A percentile compares a stretch with the other conserved stretches of the same genome.
These are phyloP conservation scores for Oryza officinalis DNA, from an alignment of 176 grass and related monocot genomes.

Conservation along the genomic window DNA sequence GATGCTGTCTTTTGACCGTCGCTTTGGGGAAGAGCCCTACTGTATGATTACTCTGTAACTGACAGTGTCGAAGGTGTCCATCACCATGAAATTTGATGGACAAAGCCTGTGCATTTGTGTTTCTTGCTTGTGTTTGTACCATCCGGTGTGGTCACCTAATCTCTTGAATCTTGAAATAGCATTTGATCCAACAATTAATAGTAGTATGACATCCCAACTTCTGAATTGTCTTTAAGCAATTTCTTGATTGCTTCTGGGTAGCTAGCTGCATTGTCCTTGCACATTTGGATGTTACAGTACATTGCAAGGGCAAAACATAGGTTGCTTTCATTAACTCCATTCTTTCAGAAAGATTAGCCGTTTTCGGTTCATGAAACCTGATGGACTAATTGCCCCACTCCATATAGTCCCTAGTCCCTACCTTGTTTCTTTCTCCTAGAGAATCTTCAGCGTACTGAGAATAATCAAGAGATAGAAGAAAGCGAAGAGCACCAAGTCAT, in stretches of 20 bases:
- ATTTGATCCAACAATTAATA: background rate
- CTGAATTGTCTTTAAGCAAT: background rate
- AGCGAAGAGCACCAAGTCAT: slow-evolving; percentile 7
- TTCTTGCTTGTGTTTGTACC: background rate
- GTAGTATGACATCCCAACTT: background rate
- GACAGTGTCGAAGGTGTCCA: background rate
- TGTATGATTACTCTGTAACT: slow-evolving; percentile 4
- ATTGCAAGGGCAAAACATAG: background rate
- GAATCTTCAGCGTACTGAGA: background rate
- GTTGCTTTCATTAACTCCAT: background rate
- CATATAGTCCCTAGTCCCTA: background rate
- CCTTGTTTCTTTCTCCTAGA: background rate
- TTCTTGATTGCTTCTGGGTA: background rate
- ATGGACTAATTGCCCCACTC: slow-evolving; percentile 8
- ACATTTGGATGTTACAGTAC: background rate
- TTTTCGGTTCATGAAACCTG: slow-evolving; percentile 4
- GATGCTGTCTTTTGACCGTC: slow-evolving; percentile 28
- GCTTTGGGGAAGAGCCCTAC: background rate
- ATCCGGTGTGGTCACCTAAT: background rate
- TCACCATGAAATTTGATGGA: background rate
- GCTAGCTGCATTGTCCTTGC: background rate
- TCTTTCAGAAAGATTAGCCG: background rate
- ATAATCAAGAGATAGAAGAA: background rate
- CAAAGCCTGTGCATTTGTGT: background rate
- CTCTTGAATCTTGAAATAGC: background rate